phyloP scores from a whole-genome alignment of 192 early-diverging fungal genomes.

The Entomortierella beljakovae region DNA sequence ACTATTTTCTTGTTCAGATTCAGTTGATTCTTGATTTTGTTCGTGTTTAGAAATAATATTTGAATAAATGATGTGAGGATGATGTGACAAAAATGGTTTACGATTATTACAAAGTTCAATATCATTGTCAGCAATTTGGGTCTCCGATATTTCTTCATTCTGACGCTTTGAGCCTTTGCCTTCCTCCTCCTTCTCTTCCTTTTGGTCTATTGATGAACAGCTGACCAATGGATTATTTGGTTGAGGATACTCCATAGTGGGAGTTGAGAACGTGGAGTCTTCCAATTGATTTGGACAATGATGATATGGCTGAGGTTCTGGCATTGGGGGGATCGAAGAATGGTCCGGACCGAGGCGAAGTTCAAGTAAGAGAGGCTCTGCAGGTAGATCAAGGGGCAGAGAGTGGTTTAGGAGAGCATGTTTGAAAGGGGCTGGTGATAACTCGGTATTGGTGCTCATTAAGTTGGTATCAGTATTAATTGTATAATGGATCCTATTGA shows the following conservation, averaged over 20 bases:
- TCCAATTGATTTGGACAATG: background rate
- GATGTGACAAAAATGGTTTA: slow-evolving; percentile 24
- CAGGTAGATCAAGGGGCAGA: slow-evolving; percentile 5
- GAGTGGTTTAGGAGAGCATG: background rate
- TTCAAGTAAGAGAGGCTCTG: background rate
- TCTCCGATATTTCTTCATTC: slow-evolving; percentile 14
- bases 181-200: background rate
- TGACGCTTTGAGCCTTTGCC: background rate
- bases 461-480: background rate
- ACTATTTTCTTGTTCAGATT: background rate
- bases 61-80: slow-evolving; percentile 35
- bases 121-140: slow-evolving; percentile 7
- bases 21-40: background rate
- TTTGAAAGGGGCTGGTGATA: background rate
- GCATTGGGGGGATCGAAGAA: background rate
- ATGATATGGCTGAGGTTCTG: background rate
- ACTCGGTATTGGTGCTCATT: background rate
- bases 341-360: background rate
- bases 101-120: background rate
- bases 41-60: background rate
- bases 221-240: background rate
- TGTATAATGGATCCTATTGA: no score
- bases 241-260: no score
- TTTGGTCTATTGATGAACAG: background rate
- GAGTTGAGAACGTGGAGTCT: background rate